Evolutionary conservation across 192 early-diverging fungal genomes (phyloP).

Genomic region (Backusella macrospora): DNA sequence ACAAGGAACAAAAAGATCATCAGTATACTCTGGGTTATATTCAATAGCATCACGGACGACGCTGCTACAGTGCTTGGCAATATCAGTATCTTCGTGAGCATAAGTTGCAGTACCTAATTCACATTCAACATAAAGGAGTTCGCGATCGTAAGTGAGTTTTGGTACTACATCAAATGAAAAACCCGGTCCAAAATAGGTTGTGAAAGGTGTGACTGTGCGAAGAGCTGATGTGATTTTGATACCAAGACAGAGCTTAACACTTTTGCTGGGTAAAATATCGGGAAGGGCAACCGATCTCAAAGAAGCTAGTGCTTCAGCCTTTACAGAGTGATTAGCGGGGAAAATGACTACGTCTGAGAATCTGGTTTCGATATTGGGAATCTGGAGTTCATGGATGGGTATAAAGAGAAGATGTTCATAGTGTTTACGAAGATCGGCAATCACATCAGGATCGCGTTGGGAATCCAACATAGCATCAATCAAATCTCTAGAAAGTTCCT

Average conservation of each 20-base stretch:
- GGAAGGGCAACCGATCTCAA: constrained; percentile 57
- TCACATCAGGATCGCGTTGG: neutral
- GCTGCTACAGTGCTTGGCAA: constrained; percentile 65
- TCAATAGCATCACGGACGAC: constrained; percentile 56
- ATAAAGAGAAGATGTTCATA: constrained; percentile 47
- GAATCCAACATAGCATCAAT: constrained; percentile 28
- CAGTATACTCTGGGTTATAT: constrained; percentile 38
- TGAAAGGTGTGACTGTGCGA: constrained; percentile 69
- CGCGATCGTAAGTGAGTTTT: constrained; percentile 40
- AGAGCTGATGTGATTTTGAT: constrained; percentile 66
- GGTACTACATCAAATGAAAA: constrained; percentile 52
- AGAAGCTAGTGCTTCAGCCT: constrained; percentile 59
- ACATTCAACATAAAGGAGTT: constrained; percentile 51
- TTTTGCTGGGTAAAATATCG: constrained; percentile 35
- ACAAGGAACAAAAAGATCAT: constrained; percentile 55
- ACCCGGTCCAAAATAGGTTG: constrained; percentile 58
- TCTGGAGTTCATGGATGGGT: constrained; percentile 63
- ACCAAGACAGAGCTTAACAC: constrained; percentile 63
- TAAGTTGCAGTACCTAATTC: constrained; percentile 59
- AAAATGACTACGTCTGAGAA: constrained; percentile 51
- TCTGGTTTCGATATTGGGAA: constrained; percentile 56
- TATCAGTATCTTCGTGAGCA: constrained; percentile 53
- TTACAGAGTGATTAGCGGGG: constrained; percentile 34
- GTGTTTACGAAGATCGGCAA: constrained; percentile 6
- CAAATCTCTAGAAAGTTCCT: constrained; percentile 42